phyloP scores from a whole-genome alignment of 768 basidiomycete species.

The Leucogyrophana mollusca region DNA sequence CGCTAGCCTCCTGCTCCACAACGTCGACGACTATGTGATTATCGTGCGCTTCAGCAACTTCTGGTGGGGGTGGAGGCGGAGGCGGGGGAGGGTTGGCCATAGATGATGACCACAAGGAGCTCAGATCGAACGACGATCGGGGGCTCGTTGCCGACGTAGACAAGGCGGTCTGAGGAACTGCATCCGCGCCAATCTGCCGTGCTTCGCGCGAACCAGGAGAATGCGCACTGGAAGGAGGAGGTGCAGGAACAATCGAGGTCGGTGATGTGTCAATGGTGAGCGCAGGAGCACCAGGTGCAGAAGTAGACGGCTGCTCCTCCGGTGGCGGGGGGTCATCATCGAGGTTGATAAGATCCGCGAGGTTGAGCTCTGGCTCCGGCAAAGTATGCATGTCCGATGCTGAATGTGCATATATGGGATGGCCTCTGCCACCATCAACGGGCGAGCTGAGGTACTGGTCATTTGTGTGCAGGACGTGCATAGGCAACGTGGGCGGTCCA shows the following conservation, averaged over 20 bases:
- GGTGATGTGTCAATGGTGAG: constrained; percentile 21
- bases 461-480: constrained; percentile 39
- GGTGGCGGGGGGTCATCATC: constrained; percentile 52
- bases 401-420: constrained; percentile 34
- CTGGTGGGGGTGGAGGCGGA: constrained; percentile 21
- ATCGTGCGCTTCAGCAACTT: constrained; percentile 34
- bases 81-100: constrained; percentile 25
- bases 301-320: constrained; percentile 12
- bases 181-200: constrained; percentile 18
- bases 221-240: constrained; percentile 44
- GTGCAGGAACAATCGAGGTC: constrained; percentile 13
- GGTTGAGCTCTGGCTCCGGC: constrained; percentile 64
- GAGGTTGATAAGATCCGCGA: constrained; percentile 75
- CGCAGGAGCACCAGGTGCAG: constrained; percentile 22
- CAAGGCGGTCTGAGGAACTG: constrained; percentile 19
- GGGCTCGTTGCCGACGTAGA: constrained; percentile 43
- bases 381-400: constrained; percentile 38
- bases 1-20: constrained; percentile 48
- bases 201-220: constrained; percentile 35
- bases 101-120: constrained; percentile 67
- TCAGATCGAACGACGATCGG: constrained; percentile 67
- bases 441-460: constrained; percentile 20
- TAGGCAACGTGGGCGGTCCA: constrained; percentile 55
- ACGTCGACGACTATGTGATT: constrained; percentile 43
- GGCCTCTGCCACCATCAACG: constrained; percentile 23